Base-by-base conservation (phyloP, 1,284 basidiomycete species). In the Bjerkandera adusta region DNA sequence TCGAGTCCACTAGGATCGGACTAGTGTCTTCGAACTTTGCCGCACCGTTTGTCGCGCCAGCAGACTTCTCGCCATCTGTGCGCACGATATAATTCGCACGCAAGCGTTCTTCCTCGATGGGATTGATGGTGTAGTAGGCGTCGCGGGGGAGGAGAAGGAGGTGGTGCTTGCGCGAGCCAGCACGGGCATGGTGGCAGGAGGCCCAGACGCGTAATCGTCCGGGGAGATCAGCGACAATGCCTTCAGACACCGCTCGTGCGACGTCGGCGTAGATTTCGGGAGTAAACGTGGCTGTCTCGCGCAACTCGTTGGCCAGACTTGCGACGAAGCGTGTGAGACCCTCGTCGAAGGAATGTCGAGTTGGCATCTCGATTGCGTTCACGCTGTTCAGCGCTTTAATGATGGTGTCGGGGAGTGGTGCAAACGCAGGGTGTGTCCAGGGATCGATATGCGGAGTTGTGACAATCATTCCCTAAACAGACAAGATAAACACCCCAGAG, bases 91-190 rank as follows among this genome's bases (percentile, higher is more conserved):
- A 76, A 52, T 72, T 72, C 27, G 61, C 64, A 44, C 66, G 68
- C 34, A 70, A 60, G 54, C 57, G 70, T 52, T 80, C 76, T 49
- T 78, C 73, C 44, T 76, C 73, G 30, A 67, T 68, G 13, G 64
- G 58, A 36, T 74, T 66, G 54, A 77, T 67, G 38, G 71, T 68
- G 58, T 76, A 85, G 52, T 74, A 73, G 15, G 73, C 67, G 44
- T 85, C 83, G n/a, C 78, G 70, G 3, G 83, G 83, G 32, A 77
- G 68, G 11, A 86, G 59, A 32, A 86, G 66, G 27, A 85, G 69
- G 45, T 75, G 68, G 52, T 71, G 71, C 55, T 75, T 79, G 48
- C 74, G 68, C 21, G 83, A 84, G 26, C 83, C 83, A 29, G 75
- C 68, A 38, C 74, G 73, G 30, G 84, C 68, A 50, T 81, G 81